Conservation (phyloP, 1,284 basidiomycete genomes). For the Grifola frondosa region DNA sequence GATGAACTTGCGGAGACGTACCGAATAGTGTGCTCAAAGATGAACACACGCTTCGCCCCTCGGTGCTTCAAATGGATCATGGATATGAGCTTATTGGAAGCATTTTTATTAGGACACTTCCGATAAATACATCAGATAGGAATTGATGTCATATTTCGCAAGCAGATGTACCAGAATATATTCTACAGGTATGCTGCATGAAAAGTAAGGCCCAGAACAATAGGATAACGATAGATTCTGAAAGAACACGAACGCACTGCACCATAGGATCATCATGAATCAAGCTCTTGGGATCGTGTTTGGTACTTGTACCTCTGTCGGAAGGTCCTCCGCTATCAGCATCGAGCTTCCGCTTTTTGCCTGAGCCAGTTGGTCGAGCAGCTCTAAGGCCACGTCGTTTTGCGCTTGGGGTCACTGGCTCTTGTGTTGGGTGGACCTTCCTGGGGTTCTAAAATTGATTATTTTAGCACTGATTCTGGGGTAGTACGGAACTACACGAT, state of each 20-base stretch:
- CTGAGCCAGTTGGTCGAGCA: not conserved
- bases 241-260: too few relatives aligned
- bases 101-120: not conserved
- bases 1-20: slow-evolving; percentile 34
- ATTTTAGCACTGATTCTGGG: not conserved
- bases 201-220: too few relatives aligned
- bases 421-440: too few relatives aligned
- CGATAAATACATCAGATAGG: too few relatives aligned
- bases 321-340: slow-evolving; percentile 1
- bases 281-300: slow-evolving; percentile 14
- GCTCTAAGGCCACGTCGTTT: slow-evolving; percentile 3
- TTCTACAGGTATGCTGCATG: too few relatives aligned
- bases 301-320: slow-evolving; percentile 6
- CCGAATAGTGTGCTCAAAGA: slow-evolving; percentile 49
- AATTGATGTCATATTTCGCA: too few relatives aligned
- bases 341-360: slow-evolving; percentile 25
- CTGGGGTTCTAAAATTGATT: slow-evolving; percentile 3
- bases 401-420: not conserved
- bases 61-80: slow-evolving; percentile 28
- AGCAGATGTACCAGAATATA: too few relatives aligned
- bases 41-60: slow-evolving; percentile 40
- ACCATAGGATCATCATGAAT: too few relatives aligned
- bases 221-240: too few relatives aligned
- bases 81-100: not conserved
- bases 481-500: not conserved